Evolutionary conservation across 352 stramenopile genomes (phyloP), one percentile per base, ranked within the genome.

Genomic region (Chrysophaeum taylorii): DNA sequence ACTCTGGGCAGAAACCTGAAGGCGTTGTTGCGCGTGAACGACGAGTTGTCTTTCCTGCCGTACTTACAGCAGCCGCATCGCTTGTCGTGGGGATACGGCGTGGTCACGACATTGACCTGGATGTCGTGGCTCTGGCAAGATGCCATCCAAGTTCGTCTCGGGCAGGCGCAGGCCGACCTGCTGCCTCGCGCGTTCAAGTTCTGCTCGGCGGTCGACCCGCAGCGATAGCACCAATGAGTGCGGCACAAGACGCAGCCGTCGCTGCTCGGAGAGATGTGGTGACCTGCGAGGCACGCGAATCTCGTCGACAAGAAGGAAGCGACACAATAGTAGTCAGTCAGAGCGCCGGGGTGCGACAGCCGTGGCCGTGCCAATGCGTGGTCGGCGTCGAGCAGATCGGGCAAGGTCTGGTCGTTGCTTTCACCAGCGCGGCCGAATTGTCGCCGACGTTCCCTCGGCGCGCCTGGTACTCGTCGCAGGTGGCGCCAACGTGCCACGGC

Each of bases 61-160:
- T n/a, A n/a, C n/a, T n/a, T n/a, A n/a, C n/a, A n/a, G 27, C 50
- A 62, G 50, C 50, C 50, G 50, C 50, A 62, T 25, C 50, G 50
- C 50, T 4, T 2, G 50, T 62, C 50, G 4, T 5, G 4, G 4
- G 50, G 50, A 31, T 38, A 62, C 5, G 15, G 15, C 25, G 50
- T 14, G 15, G 7, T 25, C 25, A 37, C 50, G 50, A 62, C 5
- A 31, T 62, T 5, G 1, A 21, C 4, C 7, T 4, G 27, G 50
- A 62, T 4, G 50, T 62, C 27, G 50, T 36, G 7, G 2, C 2
- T 37, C 50, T 62, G 14, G 50, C 50, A 62, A 31, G 2, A 33
- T 9, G 27, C 25, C 18, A 4, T 25, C 45, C 45, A 54, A 16
- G 45, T 29, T 4, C 45, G 18, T 4, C 45, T 4, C 4, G 23